Conservation (phyloP, 2,329 filamentous ascomycete genomes). For the Pseudogymnoascus sp. region DNA sequence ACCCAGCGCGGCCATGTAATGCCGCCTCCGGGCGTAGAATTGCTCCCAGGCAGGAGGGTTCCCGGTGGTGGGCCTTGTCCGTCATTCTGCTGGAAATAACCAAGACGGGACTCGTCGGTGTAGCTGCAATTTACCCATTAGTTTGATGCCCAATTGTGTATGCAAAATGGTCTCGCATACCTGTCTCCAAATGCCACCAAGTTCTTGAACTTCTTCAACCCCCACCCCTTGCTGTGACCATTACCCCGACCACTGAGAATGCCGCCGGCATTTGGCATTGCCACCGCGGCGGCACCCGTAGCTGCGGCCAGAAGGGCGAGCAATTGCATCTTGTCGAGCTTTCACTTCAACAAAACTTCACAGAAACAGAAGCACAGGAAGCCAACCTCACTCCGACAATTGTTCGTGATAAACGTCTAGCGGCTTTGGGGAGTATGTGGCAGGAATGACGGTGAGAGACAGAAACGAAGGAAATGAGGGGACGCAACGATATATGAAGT, state of each 20-base stretch:
- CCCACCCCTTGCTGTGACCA: constrained; percentile 4
- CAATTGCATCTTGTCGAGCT: not conserved
- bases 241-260: not conserved
- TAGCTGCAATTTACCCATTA: constrained; percentile 35
- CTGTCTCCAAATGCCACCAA: constrained; percentile 67
- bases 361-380: not conserved
- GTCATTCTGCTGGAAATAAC: constrained; percentile 52
- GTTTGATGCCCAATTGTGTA: not conserved
- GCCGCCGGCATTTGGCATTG: not conserved
- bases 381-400: not conserved
- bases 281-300: not conserved
- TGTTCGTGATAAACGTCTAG: not conserved
- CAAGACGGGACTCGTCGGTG: constrained; percentile 60
- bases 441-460: not conserved
- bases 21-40: constrained; percentile 54
- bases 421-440: not conserved
- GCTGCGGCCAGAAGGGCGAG: not conserved
- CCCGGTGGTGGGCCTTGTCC: constrained; percentile 56
- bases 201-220: constrained; percentile 45
- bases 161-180: constrained; percentile 15
- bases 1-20: constrained; percentile 62
- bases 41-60: constrained; percentile 35
- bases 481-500: not conserved
- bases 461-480: not conserved
- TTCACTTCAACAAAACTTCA: not conserved